Percentiles rank a stretch among this genome's conserved stretches.
Conservation (phyloP, 2,329 filamentous ascomycete genomes). For the Botryotinia narcissicola region DNA sequence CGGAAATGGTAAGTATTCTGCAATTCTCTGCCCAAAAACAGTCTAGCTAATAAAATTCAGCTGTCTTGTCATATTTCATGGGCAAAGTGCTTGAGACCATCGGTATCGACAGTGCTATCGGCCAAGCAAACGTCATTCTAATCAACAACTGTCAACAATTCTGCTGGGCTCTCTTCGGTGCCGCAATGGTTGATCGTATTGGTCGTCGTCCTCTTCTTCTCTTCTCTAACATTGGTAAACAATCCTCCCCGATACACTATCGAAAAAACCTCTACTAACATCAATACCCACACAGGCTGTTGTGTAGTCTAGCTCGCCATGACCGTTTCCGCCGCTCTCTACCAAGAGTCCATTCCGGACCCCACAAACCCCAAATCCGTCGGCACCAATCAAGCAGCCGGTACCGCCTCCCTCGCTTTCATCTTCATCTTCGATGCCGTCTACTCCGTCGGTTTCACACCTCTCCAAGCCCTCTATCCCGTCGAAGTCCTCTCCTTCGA, state of each 20-base stretch:
- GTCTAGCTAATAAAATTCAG: slow-evolving; percentile 26
- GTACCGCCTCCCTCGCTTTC: slow-evolving; percentile 49
- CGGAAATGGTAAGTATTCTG: slow-evolving; percentile 37
- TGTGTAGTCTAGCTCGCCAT: slow-evolving; percentile 52
- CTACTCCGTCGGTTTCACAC: slow-evolving; percentile 49
- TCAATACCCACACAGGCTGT: slow-evolving; percentile 32
- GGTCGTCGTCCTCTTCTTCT: slow-evolving; percentile 58
- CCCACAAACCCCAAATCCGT: slow-evolving; percentile 17
- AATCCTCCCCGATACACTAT: not conserved
- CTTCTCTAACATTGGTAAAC: slow-evolving; percentile 46
- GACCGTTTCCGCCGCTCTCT: slow-evolving; percentile 42
- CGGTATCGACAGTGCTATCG: slow-evolving; percentile 48
- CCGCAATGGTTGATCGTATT: slow-evolving; percentile 53
- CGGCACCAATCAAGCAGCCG: slow-evolving; percentile 33
- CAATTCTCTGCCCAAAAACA: not conserved
- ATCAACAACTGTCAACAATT: slow-evolving; percentile 55
- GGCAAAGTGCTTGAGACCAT: slow-evolving; percentile 51
- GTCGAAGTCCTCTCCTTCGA: slow-evolving; percentile 54
- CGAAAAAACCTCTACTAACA: not conserved
- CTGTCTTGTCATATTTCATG: slow-evolving; percentile 53
- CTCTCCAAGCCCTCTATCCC: slow-evolving; percentile 49
- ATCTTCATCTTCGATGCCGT: slow-evolving; percentile 55
- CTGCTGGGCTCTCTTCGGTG: slow-evolving; percentile 53
- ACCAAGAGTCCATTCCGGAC: slow-evolving; percentile 31
- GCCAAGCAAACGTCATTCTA: slow-evolving; percentile 53